phyloP scores from a whole-genome alignment of 1,284 basidiomycete genomes.

The Sporisorium scitamineum region DNA sequence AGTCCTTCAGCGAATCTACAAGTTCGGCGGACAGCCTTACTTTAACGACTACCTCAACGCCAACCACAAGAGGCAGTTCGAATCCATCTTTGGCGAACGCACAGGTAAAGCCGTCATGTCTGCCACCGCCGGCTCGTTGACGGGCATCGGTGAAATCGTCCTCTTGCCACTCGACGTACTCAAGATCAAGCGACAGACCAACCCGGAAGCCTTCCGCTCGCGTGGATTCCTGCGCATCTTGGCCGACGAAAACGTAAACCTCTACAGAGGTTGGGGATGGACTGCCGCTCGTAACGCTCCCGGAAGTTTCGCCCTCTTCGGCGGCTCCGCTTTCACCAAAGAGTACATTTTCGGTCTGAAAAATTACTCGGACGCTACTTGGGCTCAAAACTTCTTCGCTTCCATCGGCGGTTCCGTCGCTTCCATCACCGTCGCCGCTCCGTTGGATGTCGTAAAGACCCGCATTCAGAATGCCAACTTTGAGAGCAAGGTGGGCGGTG shows the following conservation, averaged over 20 bases:
- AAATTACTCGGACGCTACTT: constrained; percentile 92
- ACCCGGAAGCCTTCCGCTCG: constrained; percentile 66
- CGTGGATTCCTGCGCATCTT: constrained; percentile 89
- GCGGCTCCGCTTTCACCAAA: constrained; percentile 93
- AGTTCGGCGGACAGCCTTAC: constrained; percentile 98
- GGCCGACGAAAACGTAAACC: constrained; percentile 85
- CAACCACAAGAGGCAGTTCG: constrained; percentile 82
- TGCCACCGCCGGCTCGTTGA: constrained; percentile 80
- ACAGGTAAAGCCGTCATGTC: constrained; percentile 96
- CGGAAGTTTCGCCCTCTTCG: constrained; percentile 90
- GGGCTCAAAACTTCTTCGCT: constrained; percentile 82
- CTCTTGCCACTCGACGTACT: constrained; percentile 93
- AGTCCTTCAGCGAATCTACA: constrained; percentile 72
- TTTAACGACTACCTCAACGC: constrained; percentile 90
- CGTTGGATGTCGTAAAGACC: constrained; percentile 90
- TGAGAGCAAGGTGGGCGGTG: constrained; percentile 85
- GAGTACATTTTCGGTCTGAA: constrained; percentile 88
- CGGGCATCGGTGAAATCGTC: constrained; percentile 88
- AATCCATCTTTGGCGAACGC: constrained; percentile 88
- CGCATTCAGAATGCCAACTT: constrained; percentile 98
- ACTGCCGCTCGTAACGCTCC: constrained; percentile 98
- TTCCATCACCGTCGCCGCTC: constrained; percentile 94
- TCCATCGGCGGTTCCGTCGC: constrained; percentile 93
- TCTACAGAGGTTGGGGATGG: constrained; percentile 99
- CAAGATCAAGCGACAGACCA: constrained; percentile 87